Evolutionary conservation across 305 asterid genomes (phyloP), one percentile per base, ranked within the genome.

Genomic region (Ilex paraguariensis): DNA sequence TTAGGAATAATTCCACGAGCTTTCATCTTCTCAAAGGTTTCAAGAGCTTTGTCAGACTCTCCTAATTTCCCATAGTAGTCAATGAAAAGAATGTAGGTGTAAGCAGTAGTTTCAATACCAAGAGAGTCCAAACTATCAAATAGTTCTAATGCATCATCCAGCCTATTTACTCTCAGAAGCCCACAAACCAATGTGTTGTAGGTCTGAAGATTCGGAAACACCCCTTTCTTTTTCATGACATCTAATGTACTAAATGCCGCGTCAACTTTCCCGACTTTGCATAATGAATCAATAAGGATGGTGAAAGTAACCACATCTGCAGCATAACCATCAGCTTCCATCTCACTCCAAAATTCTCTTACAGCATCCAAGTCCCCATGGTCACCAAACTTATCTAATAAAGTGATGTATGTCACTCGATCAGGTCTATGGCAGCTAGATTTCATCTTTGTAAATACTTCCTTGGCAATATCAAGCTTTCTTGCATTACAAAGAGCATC

Each of bases 401-500:
- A 77, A 44, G 98, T 92, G 55, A 92, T 84, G 67, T 92, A 92
- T 54, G 97, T 89, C 60, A 89, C 98, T 15, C 87, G 87, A 69
- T 92, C 98, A 1, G 98, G 98, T 69, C 81, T 89, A 32, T 89
- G 96, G 67, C 77, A 77, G 67, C 95, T 76, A 45, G 67, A 55
- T 80, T 73, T 92, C 98, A 92, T 85, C 83, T 84, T 84, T 77
- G 11, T 53, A 61, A 92, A 89, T 54, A 92, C 82, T 59, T 84
- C 87, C 69, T 81, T 87, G 28, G 97, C 98, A 46, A 67, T 59
- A 51, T 74, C 90, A 66, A 87, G 78, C 68, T 87, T 85, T 21
- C 97, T 97, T 10, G 96, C 97, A 79, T 82, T 82, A 68, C 95
- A 92, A 61, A 92, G 93, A 40, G 98, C 92, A 75, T 89, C 98